These are phyloP conservation scores for Diaporthe vaccinii DNA, from an alignment of 2,329 filamentous ascomycete genomes.

Conservation along the genomic window DNA sequence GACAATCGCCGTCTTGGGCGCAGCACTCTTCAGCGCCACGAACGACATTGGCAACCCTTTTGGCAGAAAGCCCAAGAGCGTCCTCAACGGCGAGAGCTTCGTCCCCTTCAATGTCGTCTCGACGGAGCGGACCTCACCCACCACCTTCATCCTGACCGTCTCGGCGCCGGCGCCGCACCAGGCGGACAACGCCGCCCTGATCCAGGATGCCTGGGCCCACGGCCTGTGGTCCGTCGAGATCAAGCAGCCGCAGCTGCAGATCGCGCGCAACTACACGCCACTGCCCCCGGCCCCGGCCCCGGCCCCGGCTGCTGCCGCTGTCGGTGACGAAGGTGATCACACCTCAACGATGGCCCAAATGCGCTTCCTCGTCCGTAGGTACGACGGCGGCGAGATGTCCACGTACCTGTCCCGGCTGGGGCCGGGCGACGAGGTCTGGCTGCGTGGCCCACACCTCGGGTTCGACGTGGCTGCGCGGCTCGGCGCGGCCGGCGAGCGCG, in stretches of 20 bases:
- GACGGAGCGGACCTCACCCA: conserved; percentile 74
- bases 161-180: conserved; percentile 39
- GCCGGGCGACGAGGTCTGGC: conserved; percentile 74
- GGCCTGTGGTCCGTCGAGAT: conserved; percentile 92
- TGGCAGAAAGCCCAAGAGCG: conserved; percentile 22
- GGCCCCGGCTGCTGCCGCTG: neutral
- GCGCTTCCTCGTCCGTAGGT: conserved; percentile 82
- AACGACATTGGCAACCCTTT: conserved; percentile 12
- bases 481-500: conserved; percentile 53
- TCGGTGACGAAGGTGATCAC: conserved; percentile 45
- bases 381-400: conserved; percentile 87
- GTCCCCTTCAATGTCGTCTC: conserved; percentile 74
- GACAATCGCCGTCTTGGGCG: neutral
- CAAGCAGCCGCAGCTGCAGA: conserved; percentile 94
- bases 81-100: conserved; percentile 72
- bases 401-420: conserved; percentile 79
- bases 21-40: conserved; percentile 8
- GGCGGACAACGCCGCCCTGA: conserved; percentile 43
- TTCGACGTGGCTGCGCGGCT: conserved; percentile 62
- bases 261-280: conserved; percentile 91
- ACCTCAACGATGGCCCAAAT: conserved; percentile 58
- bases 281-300: conserved; percentile 67
- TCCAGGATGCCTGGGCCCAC: conserved; percentile 65
- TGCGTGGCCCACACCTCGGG: conserved; percentile 84
- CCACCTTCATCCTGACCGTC: conserved; percentile 78